Evolutionary conservation across 179 eudicot genomes (phyloP).

Genomic region (Beta lomatogona): DNA sequence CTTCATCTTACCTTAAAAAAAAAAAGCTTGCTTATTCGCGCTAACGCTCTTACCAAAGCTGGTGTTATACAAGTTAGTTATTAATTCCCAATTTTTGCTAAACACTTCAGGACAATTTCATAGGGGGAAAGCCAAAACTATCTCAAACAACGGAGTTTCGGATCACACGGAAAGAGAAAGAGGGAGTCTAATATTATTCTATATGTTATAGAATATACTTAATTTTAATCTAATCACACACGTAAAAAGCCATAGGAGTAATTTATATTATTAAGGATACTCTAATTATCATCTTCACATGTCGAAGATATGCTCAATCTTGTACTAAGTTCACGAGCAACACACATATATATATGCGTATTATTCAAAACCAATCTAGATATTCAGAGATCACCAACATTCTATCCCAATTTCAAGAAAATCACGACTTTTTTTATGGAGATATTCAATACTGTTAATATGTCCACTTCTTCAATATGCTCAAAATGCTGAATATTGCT

Average conservation of each 20-base stretch:
- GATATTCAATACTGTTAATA: neutral
- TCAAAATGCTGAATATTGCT: neutral
- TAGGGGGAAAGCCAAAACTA: neutral
- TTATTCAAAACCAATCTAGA: neutral
- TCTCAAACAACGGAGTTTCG: neutral
- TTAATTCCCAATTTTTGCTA: neutral
- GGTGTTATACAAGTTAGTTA: neutral
- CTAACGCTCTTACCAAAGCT: neutral
- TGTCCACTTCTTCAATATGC: neutral
- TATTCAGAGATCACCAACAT: neutral
- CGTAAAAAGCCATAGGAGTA: neutral
- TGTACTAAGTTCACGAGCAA: neutral
- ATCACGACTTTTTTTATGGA: neutral
- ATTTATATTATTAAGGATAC: neutral
- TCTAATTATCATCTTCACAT: neutral
- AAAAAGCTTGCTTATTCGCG: neutral
- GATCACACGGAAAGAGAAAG: neutral
- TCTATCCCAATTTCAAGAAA: neutral
- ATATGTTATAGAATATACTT: neutral
- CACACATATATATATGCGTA: neutral
- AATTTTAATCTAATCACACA: neutral
- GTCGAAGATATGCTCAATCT: neutral
- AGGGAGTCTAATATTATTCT: neutral
- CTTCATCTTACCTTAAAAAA: no score
- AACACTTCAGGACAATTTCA: neutral